A percentile compares a stretch with the other conserved stretches of the same genome.
Conservation (phyloP, 345 rosid species). For the Lepidium aucheri region DNA sequence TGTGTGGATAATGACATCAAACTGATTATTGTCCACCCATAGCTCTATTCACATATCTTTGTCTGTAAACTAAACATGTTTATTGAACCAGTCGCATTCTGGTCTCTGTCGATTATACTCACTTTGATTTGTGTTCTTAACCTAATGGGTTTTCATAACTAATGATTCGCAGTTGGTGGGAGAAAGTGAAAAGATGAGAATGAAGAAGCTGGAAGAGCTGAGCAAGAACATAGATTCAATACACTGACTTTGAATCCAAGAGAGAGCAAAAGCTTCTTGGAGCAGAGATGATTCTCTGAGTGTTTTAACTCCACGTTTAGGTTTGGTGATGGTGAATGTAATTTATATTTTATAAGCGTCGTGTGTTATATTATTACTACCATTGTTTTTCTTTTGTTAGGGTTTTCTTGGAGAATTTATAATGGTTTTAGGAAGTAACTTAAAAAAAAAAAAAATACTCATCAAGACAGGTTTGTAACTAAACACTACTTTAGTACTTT, state of each 20-base stretch:
- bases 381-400: neutral
- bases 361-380: slow-evolving; percentile 21
- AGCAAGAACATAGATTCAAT: slow-evolving; percentile 60
- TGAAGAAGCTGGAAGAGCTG: slow-evolving; percentile 90
- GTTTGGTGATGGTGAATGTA: slow-evolving; percentile 24
- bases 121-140: slow-evolving; percentile 1
- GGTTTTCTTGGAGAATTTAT: slow-evolving; percentile 13
- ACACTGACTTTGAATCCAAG: slow-evolving; percentile 30
- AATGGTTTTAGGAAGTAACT: slow-evolving; percentile 22
- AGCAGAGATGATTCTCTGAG: slow-evolving; percentile 15
- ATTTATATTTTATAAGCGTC: slow-evolving; percentile 21
- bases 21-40: neutral
- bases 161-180: slow-evolving; percentile 53
- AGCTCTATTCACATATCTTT: neutral
- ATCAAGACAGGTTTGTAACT: slow-evolving; percentile 23
- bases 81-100: neutral
- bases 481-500: neutral
- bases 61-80: neutral
- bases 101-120: neutral
- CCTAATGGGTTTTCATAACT: neutral
- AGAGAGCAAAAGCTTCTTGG: slow-evolving; percentile 13
- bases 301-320: slow-evolving; percentile 25
- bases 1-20: neutral
- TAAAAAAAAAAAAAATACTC: slow-evolving; percentile 6
- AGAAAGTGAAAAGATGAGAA: slow-evolving; percentile 80